Evolutionary conservation across 257 asterid species (phyloP), one percentile per base, ranked within the genome.

Genomic region (Agastache rugosa): DNA sequence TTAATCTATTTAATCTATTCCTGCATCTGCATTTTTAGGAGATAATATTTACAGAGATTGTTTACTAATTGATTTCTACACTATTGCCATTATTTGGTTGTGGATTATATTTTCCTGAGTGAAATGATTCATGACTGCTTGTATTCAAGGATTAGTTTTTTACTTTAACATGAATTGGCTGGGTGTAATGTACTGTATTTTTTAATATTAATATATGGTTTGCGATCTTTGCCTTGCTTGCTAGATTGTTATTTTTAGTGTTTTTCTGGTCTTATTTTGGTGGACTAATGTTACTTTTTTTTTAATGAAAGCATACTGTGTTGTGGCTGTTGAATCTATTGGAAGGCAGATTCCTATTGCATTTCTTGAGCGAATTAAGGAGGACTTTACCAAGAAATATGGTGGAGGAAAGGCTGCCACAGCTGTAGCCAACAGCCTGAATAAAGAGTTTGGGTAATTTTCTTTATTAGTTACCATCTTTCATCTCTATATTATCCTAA

Each of bases 391-490:
- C 72, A 93, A 91, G 96, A 91, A 88, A 82, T 91, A 93, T 71
- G 87, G 93, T 54, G 97, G 96, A 59, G 98, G 98, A 69, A 93
- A 93, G 80, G 97, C 98, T 71, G 96, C 96, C 60, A 93, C 98
- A 39, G 96, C 98, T 81, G 92, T 82, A 74, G 96, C 96, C 62
- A 87, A 81, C 73, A 83, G 97, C 79, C 83, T 93, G 55, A 93
- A 88, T 80, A 89, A 80, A 83, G 98, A 93, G 62, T 93, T 93
- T 69, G 98, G 96, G 98, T 93, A 87, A 74, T 54, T 25, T 50
- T 75, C 29, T 58, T 41, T 48, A 12, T 63, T 22, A 17, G 41
- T 72, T 31, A 53, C 37, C 65, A 8, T 16, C 27, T 47, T 59
- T 19, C 17, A 55, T 78, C 34, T 47, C 68, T 35, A 54, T 11